Evolutionary conservation across 2,329 filamentous ascomycete genomes (phyloP).

Genomic region (Rhynchosporium secalis): DNA sequence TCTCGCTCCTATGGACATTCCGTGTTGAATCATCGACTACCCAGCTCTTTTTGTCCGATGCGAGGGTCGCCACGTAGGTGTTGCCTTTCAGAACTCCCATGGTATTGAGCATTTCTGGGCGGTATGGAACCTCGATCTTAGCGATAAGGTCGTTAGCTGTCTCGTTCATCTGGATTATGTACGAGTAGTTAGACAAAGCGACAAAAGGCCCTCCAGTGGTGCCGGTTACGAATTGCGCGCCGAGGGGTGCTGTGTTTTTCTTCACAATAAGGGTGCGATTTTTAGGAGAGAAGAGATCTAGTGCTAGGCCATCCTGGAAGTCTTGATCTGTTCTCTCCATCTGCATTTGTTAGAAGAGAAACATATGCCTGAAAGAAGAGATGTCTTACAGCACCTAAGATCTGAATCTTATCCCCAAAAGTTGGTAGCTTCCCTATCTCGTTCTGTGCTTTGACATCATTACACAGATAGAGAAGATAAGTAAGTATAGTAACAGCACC

Average conservation of each 20-base stretch:
- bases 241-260: conserved; percentile 37
- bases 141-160: conserved; percentile 40
- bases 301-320: conserved; percentile 39
- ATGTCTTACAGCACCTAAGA: conserved; percentile 25
- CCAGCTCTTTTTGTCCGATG: conserved; percentile 40
- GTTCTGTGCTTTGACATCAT: conserved; percentile 23
- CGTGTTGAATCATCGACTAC: conserved; percentile 37
- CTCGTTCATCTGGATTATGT: conserved; percentile 39
- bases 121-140: conserved; percentile 40
- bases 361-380: background rate
- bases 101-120: conserved; percentile 25
- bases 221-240: conserved; percentile 37
- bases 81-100: conserved; percentile 27
- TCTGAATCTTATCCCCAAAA: conserved; percentile 25
- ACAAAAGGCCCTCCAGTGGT: conserved; percentile 38
- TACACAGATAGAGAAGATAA: conserved; percentile 19
- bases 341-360: conserved; percentile 11
- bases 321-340: conserved; percentile 38
- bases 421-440: conserved; percentile 18
- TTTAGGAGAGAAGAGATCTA: conserved; percentile 41
- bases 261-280: conserved; percentile 38
- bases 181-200: conserved; percentile 39
- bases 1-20: conserved; percentile 38
- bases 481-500: conserved; percentile 21
- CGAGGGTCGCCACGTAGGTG: conserved; percentile 27